Evolutionary conservation across 2,329 filamentous ascomycete genomes (phyloP), one percentile per base, ranked within the genome.

Genomic region (Colletotrichum siamense): DNA sequence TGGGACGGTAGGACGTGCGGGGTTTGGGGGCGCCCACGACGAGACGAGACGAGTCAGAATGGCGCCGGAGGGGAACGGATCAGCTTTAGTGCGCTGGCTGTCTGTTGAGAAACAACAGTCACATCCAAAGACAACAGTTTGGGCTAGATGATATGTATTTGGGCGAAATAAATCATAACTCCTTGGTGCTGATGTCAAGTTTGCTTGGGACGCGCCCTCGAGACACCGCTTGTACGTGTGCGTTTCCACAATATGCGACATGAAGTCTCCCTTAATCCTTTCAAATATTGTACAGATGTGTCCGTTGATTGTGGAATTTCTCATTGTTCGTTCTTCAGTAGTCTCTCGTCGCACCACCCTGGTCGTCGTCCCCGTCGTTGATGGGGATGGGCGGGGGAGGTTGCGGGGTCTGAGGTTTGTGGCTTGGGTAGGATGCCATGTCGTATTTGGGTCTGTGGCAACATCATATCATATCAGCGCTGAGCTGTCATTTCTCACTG

Each of bases 381-480:
- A 78, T 76, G 67, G 76, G 77, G 39, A 78, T 78, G 26, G 77
- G 77, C 64, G 73, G 26, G 39, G 77, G 77, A 70, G 77, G 77
- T 71, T 78, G 76, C 49, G 77, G 76, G 65, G 77, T 78, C 65
- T 77, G 73, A 22, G 77, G 77, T 15, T 78, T 78, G 67, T 78
- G 77, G 30, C 70, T 76, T 10, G 70, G 74, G 34, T 69, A 73
- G 64, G 65, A 76, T 32, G 74, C 74, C 74, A 76, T 76, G 24
- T 30, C n/a, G 30, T 26, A 34, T 12, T 32, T 26, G 26, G 57
- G 28, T 70, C 36, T 32, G 13, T 49, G 52, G 13, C 39, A 32
- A n/a, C n/a, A 49, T 7, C 18, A 61, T 26, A 39, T 36, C 59
- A 36, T 9, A 44, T 74, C 32, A 74, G 72, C 67, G 12, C 24